Percentiles rank a stretch among this genome's conserved stretches.
Conservation (phyloP, 2,329 filamentous ascomycete genomes). For the Colletotrichum zoysiae region DNA sequence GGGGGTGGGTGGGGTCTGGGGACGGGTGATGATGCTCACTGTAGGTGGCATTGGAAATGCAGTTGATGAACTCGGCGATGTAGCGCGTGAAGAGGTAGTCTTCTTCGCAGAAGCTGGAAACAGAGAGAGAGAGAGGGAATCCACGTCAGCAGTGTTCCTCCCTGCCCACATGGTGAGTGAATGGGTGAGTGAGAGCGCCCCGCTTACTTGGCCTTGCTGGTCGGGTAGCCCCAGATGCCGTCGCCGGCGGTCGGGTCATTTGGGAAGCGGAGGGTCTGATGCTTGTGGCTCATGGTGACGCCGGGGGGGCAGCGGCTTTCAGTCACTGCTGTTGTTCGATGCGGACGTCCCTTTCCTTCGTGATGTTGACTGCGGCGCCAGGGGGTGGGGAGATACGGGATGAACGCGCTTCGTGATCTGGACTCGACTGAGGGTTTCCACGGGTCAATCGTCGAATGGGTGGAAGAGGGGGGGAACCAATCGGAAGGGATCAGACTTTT, state of each 20-base stretch:
- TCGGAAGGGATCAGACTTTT: too few species aligned
- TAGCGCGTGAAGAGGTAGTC: slow-evolving; percentile 57
- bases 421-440: slow-evolving; percentile 18
- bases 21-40: slow-evolving; percentile 22
- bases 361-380: neutral
- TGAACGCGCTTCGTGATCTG: neutral
- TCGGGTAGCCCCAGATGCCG: slow-evolving; percentile 56
- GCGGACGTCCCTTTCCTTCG: neutral
- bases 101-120: slow-evolving; percentile 41
- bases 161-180: neutral
- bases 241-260: slow-evolving; percentile 51
- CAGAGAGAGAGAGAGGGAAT: neutral
- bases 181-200: too few species aligned
- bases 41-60: slow-evolving; percentile 56
- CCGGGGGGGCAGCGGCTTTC: neutral
- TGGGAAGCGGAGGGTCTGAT: slow-evolving; percentile 54
- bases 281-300: slow-evolving; percentile 42
- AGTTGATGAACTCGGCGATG: slow-evolving; percentile 60
- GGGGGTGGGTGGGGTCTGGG: neutral
- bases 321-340: neutral
- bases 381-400: too few species aligned
- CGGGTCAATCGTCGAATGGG: slow-evolving; percentile 5
- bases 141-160: slow-evolving; percentile 19
- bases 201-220: slow-evolving; percentile 55
- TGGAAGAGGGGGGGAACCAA: neutral